Evolutionary conservation across 2,329 filamentous ascomycete genomes (phyloP).

Genomic region (Fusarium pininemorale): DNA sequence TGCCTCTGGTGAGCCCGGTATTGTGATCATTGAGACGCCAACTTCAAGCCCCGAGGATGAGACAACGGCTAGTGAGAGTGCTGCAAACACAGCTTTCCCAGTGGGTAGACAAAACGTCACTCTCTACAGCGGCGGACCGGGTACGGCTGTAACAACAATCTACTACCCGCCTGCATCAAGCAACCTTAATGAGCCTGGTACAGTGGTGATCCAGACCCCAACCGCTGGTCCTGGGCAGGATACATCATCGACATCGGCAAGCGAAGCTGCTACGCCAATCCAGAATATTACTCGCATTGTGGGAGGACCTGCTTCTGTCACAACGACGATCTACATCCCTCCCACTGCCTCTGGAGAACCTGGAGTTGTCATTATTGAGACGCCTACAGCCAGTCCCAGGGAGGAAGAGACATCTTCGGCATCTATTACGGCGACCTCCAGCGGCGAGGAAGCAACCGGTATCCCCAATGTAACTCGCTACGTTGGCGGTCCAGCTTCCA

Average conservation of each 20-base stretch:
- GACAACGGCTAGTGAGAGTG: no score
- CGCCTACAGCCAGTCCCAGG: background rate
- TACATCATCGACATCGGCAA: background rate
- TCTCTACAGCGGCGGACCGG: background rate
- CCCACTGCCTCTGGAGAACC: background rate
- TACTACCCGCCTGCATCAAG: constrained; percentile 1
- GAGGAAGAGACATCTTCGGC: background rate
- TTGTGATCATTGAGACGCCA: constrained; percentile 6
- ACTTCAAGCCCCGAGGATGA: background rate
- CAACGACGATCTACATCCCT: background rate
- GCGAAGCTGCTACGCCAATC: background rate
- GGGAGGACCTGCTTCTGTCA: background rate
- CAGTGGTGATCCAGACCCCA: constrained; percentile 4
- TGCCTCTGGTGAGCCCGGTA: background rate
- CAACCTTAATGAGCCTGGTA: background rate
- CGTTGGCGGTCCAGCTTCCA: background rate
- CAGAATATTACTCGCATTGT: background rate
- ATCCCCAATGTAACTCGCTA: background rate
- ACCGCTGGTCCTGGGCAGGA: background rate
- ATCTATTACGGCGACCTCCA: background rate
- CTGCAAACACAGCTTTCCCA: background rate
- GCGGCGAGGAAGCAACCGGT: background rate
- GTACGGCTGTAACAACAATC: background rate
- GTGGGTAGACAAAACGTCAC: background rate
- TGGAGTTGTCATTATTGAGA: constrained; percentile 3